phyloP scores from a whole-genome alignment of 176 grass and related monocot genomes.

The Juncus inflexus region DNA sequence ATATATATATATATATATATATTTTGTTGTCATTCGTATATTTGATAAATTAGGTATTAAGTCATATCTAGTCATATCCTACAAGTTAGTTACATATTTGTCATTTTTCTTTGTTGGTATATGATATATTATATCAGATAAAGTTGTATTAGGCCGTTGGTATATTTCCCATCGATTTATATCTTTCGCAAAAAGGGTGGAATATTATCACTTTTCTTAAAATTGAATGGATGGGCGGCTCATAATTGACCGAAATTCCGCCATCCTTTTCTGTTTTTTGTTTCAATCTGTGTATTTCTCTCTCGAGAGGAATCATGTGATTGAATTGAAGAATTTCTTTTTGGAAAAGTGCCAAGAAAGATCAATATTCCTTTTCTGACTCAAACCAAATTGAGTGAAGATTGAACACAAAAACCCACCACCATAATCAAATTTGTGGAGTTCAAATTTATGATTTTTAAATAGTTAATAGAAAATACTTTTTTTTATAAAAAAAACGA shows the following conservation, averaged over 20 bases:
- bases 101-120: constrained; percentile 17
- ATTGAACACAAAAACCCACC: too few species aligned
- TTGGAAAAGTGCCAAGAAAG: constrained; percentile 6
- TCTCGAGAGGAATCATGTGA: constrained; percentile 8
- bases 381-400: too few species aligned
- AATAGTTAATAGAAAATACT: too few species aligned
- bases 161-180: constrained; percentile 12
- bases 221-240: constrained; percentile 2
- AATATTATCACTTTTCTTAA: constrained; percentile 17
- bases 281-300: constrained; percentile 1
- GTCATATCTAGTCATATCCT: constrained; percentile 1
- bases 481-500: too few species aligned
- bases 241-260: constrained; percentile 2
- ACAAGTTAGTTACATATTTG: constrained; percentile 29
- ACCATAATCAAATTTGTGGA: too few species aligned
- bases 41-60: neutral
- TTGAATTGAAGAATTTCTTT: constrained; percentile 18
- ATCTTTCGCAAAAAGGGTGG: constrained; percentile 3
- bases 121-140: constrained; percentile 3
- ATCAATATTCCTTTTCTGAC: neutral
- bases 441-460: too few species aligned
- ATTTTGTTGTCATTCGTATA: neutral
- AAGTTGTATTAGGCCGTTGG: constrained; percentile 6
- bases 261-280: constrained; percentile 4
- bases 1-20: too few species aligned